These are phyloP conservation scores for Talaromyces trachyspermus DNA, from an alignment of 495 filamentous ascomycete species.

Conservation along the genomic window DNA sequence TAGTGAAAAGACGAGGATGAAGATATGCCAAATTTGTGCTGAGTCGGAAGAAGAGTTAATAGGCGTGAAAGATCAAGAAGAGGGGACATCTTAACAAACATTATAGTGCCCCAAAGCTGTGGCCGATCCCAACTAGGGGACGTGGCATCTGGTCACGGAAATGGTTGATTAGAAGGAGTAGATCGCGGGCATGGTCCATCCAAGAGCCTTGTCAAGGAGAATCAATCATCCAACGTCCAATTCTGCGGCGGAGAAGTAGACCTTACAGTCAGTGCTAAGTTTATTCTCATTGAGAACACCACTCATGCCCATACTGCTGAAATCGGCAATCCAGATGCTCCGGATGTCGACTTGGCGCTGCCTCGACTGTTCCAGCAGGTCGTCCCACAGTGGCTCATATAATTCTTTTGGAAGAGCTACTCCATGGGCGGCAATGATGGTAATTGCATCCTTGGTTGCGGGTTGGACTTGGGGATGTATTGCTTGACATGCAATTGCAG, in stretches of 20 bases:
- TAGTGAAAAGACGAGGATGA: constrained; percentile 65
- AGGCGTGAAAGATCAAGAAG: too few relatives aligned
- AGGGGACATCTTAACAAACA: constrained; percentile 1
- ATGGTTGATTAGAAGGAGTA: constrained; percentile 66
- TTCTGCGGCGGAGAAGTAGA: too few relatives aligned
- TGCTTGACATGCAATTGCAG: constrained; percentile 61
- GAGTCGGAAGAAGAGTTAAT: too few relatives aligned
- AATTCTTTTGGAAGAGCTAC: constrained; percentile 50
- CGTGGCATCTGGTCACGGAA: constrained; percentile 66
- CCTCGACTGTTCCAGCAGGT: constrained; percentile 42
- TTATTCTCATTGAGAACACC: constrained; percentile 57
- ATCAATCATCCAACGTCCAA: too few relatives aligned
- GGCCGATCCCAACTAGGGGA: constrained; percentile 71
- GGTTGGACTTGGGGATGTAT: constrained; percentile 51
- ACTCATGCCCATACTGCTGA: constrained; percentile 59
- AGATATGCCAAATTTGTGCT: constrained; percentile 44
- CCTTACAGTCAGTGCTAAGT: constrained; percentile 58
- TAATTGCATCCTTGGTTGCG: constrained; percentile 51
- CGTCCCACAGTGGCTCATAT: constrained; percentile 71
- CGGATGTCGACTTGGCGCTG: too few relatives aligned
- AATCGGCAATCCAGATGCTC: constrained; percentile 70
- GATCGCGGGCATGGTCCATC: constrained; percentile 70
- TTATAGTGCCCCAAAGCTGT: constrained; percentile 60
- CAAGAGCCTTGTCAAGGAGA: constrained; percentile 54
- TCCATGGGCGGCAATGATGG: constrained; percentile 61